A percentile compares a stretch with the other conserved stretches of the same genome.
Conservation (phyloP, 1,284 basidiomycete species). For the Exsudoporus floridanus region DNA sequence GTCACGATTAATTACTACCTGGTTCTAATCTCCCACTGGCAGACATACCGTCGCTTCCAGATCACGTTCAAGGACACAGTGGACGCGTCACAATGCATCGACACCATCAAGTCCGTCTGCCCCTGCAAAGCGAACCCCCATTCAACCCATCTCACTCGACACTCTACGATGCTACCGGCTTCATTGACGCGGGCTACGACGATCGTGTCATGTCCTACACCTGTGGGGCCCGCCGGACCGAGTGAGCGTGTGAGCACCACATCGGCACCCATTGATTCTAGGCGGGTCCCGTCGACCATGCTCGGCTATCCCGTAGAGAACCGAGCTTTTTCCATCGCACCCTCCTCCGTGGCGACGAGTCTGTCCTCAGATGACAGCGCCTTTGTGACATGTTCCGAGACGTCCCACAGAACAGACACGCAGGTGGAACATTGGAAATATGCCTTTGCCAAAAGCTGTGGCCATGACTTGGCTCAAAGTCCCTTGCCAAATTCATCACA, state of each 20-base stretch:
- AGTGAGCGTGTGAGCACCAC: conserved; percentile 8
- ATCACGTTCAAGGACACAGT: conserved; percentile 56
- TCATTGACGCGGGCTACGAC: conserved; percentile 23
- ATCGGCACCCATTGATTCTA: background rate
- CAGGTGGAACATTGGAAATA: conserved; percentile 4
- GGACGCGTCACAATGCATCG: conserved; percentile 56
- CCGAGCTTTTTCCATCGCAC: background rate
- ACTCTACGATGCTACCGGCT: conserved; percentile 20
- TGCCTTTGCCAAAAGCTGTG: background rate
- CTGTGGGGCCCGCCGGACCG: background rate
- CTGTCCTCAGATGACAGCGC: conserved; percentile 31
- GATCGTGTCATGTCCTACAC: background rate
- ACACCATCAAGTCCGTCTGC: conserved; percentile 62
- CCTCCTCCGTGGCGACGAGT: conserved; percentile 12
- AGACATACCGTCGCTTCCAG: conserved; percentile 73
- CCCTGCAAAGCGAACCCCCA: conserved; percentile 62
- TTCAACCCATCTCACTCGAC: conserved; percentile 18
- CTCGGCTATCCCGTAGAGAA: background rate
- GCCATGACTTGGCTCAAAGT: conserved; percentile 5
- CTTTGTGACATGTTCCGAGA: conserved; percentile 34
- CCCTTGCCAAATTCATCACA: conserved; percentile 38
- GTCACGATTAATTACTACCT: conserved; percentile 2
- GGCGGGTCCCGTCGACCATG: background rate
- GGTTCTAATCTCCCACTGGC: conserved; percentile 2
- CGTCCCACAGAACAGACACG: conserved; percentile 11